Conservation (phyloP, 2,329 filamentous ascomycete genomes). For the Talaromyces sp. region DNA sequence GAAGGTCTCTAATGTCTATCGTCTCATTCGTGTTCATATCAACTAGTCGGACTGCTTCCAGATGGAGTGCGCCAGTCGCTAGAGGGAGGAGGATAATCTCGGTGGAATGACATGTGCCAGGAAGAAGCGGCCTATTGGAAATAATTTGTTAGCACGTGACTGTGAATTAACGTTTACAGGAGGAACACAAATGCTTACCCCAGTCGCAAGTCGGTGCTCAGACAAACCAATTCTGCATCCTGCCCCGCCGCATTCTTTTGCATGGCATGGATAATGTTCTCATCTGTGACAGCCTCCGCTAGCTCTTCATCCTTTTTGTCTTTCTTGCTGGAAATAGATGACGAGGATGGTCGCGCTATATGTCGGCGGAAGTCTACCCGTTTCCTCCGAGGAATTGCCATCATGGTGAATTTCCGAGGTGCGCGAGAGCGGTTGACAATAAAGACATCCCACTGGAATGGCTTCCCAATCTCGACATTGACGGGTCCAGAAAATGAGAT, state of each 20-base stretch:
- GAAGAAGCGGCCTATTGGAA: slow-evolving; percentile 46
- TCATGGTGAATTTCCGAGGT: slow-evolving; percentile 52
- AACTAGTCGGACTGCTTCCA: slow-evolving; percentile 54
- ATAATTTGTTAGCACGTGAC: not conserved
- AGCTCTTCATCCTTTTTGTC: slow-evolving; percentile 31
- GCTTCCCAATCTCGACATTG: slow-evolving; percentile 48
- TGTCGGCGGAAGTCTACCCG: slow-evolving; percentile 41
- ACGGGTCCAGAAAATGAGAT: slow-evolving; percentile 55
- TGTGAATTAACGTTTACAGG: not conserved
- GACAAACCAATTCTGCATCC: slow-evolving; percentile 52
- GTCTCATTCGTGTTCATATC: slow-evolving; percentile 55
- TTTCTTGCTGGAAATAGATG: slow-evolving; percentile 39
- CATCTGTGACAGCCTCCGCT: slow-evolving; percentile 54
- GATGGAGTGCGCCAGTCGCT: slow-evolving; percentile 47
- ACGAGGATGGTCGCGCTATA: slow-evolving; percentile 43
- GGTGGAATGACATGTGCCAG: slow-evolving; percentile 55
- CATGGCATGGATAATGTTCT: slow-evolving; percentile 54
- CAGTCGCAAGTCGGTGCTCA: slow-evolving; percentile 57
- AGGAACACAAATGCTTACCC: slow-evolving; percentile 43
- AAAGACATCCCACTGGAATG: slow-evolving; percentile 56
- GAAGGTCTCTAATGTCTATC: slow-evolving; percentile 55
- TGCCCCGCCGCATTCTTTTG: slow-evolving; percentile 50
- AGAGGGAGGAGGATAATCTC: slow-evolving; percentile 55
- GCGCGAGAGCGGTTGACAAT: slow-evolving; percentile 58
- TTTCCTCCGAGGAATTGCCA: slow-evolving; percentile 51